Conservation (phyloP, 495 filamentous ascomycete genomes). For the Cercophora newfieldiana region DNA sequence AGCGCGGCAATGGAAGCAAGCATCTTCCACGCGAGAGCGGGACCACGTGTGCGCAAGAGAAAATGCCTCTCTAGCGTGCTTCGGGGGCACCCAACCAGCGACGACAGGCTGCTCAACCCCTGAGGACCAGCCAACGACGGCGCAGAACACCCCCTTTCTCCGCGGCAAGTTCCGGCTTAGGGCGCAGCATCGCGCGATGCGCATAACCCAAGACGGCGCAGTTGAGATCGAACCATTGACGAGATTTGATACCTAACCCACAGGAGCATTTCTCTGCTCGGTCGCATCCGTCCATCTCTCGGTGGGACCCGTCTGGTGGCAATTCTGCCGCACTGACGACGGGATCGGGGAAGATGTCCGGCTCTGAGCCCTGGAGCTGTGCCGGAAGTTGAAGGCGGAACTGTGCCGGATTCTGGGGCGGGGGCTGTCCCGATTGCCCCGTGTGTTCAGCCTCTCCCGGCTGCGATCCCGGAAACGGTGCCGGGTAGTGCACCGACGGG, state of each 20-base stretch:
- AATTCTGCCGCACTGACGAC: not conserved
- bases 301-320: not conserved
- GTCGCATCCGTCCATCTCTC: not conserved
- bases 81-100: not conserved
- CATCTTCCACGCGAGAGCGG: not conserved
- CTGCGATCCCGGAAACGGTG: not conserved
- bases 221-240: not conserved
- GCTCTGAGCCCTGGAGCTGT: slow-evolving; percentile 1
- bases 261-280: not conserved
- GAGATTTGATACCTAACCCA: not conserved
- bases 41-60: not conserved
- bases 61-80: not conserved
- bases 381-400: not conserved
- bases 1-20: not conserved
- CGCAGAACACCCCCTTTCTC: not conserved
- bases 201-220: not conserved
- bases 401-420: not conserved
- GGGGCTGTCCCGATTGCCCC: not conserved
- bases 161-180: not conserved
- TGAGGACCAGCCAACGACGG: not conserved
- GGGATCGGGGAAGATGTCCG: not conserved
- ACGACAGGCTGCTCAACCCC: not conserved
- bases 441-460: no score
- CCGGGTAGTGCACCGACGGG: slow-evolving; percentile 6
- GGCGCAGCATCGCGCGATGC: not conserved